Percentiles rank a stretch among this genome's conserved stretches.
These are phyloP conservation scores for Suillus placidus DNA, from an alignment of 768 basidiomycete genomes.

Conservation along the genomic window DNA sequence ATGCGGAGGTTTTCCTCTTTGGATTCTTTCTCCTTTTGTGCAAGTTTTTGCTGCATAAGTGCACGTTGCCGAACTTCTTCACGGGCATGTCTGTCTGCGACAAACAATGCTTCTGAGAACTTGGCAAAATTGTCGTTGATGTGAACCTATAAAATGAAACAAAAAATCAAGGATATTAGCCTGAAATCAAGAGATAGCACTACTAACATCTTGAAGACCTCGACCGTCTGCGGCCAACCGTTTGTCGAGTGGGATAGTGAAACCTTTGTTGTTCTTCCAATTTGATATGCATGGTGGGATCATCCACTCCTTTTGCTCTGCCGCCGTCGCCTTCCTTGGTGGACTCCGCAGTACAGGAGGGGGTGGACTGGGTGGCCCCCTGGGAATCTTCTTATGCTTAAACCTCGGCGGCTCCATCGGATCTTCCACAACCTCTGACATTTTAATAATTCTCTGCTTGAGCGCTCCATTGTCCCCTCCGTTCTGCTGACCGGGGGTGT, in stretches of 20 bases:
- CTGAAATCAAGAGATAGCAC: slow-evolving; percentile 3
- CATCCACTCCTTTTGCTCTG: slow-evolving; percentile 99
- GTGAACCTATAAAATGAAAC: slow-evolving; percentile 62
- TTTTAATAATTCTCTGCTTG: slow-evolving; percentile 98
- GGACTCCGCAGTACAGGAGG: slow-evolving; percentile 95
- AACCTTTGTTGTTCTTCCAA: slow-evolving; percentile 99
- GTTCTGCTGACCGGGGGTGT: slow-evolving; percentile 92
- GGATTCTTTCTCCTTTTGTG: slow-evolving; percentile 92
- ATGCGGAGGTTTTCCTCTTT: slow-evolving; percentile 96
- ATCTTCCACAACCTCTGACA: slow-evolving; percentile 97
- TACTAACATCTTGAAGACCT: slow-evolving; percentile 92
- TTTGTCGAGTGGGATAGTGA: slow-evolving; percentile 97
- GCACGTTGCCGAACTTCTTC: slow-evolving; percentile 97
- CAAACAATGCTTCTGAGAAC: slow-evolving; percentile 93
- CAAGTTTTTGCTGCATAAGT: slow-evolving; percentile 98
- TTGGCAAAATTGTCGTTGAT: slow-evolving; percentile 99
- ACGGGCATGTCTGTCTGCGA: slow-evolving; percentile 96
- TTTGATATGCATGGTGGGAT: slow-evolving; percentile 99
- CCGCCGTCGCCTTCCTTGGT: slow-evolving; percentile 92
- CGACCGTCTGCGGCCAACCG: slow-evolving; percentile 97
- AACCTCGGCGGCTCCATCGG: slow-evolving; percentile 96
- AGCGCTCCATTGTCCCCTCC: slow-evolving; percentile 56
- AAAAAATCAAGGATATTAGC: slow-evolving; percentile 4
- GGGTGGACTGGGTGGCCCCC: slow-evolving; percentile 95
- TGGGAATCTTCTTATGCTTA: slow-evolving; percentile 98